Evolutionary conservation across 2,329 filamentous ascomycete genomes (phyloP).

Genomic region (Talaromyces sp.): DNA sequence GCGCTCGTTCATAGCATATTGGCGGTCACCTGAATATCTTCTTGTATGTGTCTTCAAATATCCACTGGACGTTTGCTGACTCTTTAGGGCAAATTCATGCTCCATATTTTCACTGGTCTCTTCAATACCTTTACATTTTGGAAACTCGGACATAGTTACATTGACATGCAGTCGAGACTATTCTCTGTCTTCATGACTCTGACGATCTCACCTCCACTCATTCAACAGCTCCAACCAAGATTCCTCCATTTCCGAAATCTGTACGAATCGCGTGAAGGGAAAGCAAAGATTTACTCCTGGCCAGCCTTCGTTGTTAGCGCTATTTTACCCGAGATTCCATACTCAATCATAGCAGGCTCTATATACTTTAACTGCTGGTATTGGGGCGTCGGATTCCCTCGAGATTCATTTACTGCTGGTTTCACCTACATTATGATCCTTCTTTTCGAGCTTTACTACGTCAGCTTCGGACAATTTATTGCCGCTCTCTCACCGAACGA

Average conservation of each 20-base stretch:
- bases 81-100: slow-evolving; percentile 57
- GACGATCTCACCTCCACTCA: slow-evolving; percentile 69
- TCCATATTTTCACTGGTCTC: slow-evolving; percentile 61
- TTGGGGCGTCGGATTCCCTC: slow-evolving; percentile 53
- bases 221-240: slow-evolving; percentile 72
- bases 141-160: slow-evolving; percentile 54
- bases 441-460: slow-evolving; percentile 64
- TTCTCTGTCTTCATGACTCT: slow-evolving; percentile 76
- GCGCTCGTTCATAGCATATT: slow-evolving; percentile 61
- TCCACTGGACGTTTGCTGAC: background rate
- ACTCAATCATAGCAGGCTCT: slow-evolving; percentile 62
- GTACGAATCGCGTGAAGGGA: slow-evolving; percentile 69
- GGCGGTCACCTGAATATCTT: slow-evolving; percentile 62
- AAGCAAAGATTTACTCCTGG: slow-evolving; percentile 79
- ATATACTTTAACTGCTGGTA: slow-evolving; percentile 66
- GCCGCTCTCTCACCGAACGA: slow-evolving; percentile 65
- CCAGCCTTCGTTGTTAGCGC: slow-evolving; percentile 64
- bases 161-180: slow-evolving; percentile 67
- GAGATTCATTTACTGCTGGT: slow-evolving; percentile 56
- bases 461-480: slow-evolving; percentile 65
- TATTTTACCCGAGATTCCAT: slow-evolving; percentile 68
- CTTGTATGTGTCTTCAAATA: slow-evolving; percentile 26
- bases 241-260: slow-evolving; percentile 65
- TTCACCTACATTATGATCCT: slow-evolving; percentile 64
- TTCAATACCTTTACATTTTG: slow-evolving; percentile 72